Conservation (phyloP, 2,329 filamentous ascomycete genomes). For the Davidsoniella eucalypti region DNA sequence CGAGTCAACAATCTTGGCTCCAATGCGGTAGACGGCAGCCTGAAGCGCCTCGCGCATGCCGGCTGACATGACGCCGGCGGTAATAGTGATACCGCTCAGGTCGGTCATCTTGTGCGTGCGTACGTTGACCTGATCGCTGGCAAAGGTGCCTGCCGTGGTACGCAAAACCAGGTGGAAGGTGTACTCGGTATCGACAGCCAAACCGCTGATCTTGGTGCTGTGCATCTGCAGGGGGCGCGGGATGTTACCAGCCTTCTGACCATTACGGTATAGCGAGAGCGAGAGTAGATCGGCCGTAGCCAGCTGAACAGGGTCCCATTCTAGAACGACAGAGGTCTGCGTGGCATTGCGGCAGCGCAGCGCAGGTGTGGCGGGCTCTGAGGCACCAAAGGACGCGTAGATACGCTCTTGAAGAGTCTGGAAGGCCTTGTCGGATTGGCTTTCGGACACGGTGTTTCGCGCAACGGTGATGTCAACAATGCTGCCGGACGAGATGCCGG, state of each 20-base stretch:
- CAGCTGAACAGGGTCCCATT: constrained; percentile 91
- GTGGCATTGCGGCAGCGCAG: constrained; percentile 93
- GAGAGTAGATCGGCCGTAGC: constrained; percentile 84
- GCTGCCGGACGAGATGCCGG: constrained; percentile 86
- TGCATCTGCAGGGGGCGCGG: constrained; percentile 73
- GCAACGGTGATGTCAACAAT: constrained; percentile 96
- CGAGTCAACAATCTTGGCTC: constrained; percentile 75
- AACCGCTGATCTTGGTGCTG: constrained; percentile 89
- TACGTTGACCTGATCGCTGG: constrained; percentile 68
- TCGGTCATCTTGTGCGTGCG: constrained; percentile 98
- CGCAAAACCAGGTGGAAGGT: constrained; percentile 82
- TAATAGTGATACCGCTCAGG: constrained; percentile 86
- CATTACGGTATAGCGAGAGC: constrained; percentile 84
- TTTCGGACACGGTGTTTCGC: constrained; percentile 69
- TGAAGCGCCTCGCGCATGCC: constrained; percentile 56
- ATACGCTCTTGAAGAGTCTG: constrained; percentile 77
- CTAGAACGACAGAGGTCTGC: constrained; percentile 93
- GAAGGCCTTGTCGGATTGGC: constrained; percentile 59
- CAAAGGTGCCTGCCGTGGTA: constrained; percentile 76
- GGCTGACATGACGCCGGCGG: constrained; percentile 67
- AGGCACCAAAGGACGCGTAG: constrained; percentile 67
- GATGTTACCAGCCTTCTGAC: constrained; percentile 90
- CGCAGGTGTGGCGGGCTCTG: constrained; percentile 57
- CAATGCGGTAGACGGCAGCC: constrained; percentile 69
- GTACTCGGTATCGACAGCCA: constrained; percentile 95